These are phyloP conservation scores for Tetratostichococcus sp. DNA, from an alignment of 139 green algal genomes.

Conservation along the genomic window DNA sequence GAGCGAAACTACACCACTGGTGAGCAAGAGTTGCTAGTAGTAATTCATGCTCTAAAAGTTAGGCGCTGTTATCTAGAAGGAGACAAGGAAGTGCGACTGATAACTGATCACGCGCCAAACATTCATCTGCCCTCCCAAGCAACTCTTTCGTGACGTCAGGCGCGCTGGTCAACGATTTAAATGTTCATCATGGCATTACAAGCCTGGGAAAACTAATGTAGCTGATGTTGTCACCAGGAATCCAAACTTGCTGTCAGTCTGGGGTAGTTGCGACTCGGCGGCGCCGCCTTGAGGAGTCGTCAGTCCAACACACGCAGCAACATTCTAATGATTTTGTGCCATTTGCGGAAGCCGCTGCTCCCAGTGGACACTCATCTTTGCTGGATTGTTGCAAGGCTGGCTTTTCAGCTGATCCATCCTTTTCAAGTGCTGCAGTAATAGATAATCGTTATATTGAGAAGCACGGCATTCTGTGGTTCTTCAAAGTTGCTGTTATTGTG, in stretches of 20 bases:
- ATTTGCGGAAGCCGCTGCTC: too few relatives aligned
- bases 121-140: slow-evolving; percentile 9
- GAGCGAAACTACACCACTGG: slow-evolving; percentile 25
- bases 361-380: too few relatives aligned
- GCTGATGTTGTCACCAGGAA: slow-evolving; percentile 1
- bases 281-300: too few relatives aligned
- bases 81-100: slow-evolving; percentile 7
- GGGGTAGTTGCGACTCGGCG: too few relatives aligned
- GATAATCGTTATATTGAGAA: too few relatives aligned
- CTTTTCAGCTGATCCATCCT: neutral
- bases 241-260: neutral
- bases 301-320: too few relatives aligned
- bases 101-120: slow-evolving; percentile 24
- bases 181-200: slow-evolving; percentile 12
- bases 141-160: slow-evolving; percentile 6
- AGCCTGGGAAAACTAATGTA: slow-evolving; percentile 11
- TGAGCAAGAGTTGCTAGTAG: slow-evolving; percentile 31
- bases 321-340: too few relatives aligned
- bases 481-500: slow-evolving; percentile 2
- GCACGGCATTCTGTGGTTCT: slow-evolving; percentile 1
- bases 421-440: neutral
- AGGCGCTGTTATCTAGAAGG: slow-evolving; percentile 30
- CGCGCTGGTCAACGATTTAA: slow-evolving; percentile 4
- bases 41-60: slow-evolving; percentile 21
- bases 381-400: neutral